A percentile compares a stretch with the other conserved stretches of the same genome.
Conservation (phyloP, 768 basidiomycete genomes). For the Suillus decipiens region DNA sequence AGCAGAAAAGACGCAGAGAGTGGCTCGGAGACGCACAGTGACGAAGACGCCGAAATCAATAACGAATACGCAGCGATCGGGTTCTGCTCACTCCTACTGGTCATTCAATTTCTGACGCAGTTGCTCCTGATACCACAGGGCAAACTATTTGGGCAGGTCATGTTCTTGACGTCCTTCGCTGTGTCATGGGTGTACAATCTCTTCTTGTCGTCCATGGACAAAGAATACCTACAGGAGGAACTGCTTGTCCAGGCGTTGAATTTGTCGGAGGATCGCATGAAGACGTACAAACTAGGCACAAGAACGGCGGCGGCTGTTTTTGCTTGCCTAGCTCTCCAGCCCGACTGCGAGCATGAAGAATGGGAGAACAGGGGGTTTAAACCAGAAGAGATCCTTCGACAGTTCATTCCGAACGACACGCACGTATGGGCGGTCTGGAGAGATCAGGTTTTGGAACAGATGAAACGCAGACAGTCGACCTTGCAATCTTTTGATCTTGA, state of each 20-base stretch:
- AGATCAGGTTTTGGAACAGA: slow-evolving; percentile 7
- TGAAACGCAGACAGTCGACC: not conserved
- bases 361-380: not conserved
- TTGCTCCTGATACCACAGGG: slow-evolving; percentile 26
- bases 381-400: slow-evolving; percentile 8
- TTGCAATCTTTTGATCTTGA: not conserved
- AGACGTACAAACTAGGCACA: slow-evolving; percentile 11
- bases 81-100: slow-evolving; percentile 19
- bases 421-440: slow-evolving; percentile 11
- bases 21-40: not conserved
- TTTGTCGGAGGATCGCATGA: slow-evolving; percentile 16
- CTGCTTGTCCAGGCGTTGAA: slow-evolving; percentile 15
- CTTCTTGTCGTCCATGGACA: slow-evolving; percentile 32
- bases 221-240: slow-evolving; percentile 7
- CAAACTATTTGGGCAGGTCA: slow-evolving; percentile 24
- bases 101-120: slow-evolving; percentile 24
- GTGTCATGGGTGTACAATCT: slow-evolving; percentile 26
- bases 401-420: slow-evolving; percentile 13
- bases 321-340: slow-evolving; percentile 8
- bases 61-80: slow-evolving; percentile 17
- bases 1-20: slow-evolving; percentile 1
- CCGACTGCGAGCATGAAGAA: not conserved
- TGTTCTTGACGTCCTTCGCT: slow-evolving; percentile 25
- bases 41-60: slow-evolving; percentile 11
- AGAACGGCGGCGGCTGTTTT: slow-evolving; percentile 13